Evolutionary conservation across 306 rosid species (phyloP), one percentile per base, ranked within the genome.

Genomic region (Vigna mungo): DNA sequence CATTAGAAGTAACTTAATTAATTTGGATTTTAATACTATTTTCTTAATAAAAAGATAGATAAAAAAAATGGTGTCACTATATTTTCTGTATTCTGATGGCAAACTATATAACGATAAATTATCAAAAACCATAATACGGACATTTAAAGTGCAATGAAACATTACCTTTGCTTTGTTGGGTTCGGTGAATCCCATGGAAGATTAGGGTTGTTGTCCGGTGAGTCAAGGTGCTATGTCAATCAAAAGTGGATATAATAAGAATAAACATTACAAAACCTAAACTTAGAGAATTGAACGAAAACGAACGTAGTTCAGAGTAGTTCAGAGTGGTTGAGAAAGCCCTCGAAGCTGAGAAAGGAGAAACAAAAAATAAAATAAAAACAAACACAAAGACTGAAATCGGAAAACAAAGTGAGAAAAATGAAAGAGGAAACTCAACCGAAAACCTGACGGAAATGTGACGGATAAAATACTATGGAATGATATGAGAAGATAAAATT

Each of bases 281-380:
- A 61, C 11, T 0, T 15, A 8, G 4, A 65, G 61, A 68, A 12
- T 5, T 44, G 56, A 15, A 56, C 53, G 3, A 44, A 0, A 39
- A 13, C 0, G 56, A 61, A 85, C 99, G 87, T 80, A 95, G n/a
- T n/a, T n/a, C n/a, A n/a, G n/a, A 97, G 68, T 90, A 92, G 78
- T 95, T 95, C 9, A 95, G 92, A 72, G 97, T 97, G 47, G 97
- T 95, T 48, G 97, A 95, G 77, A 95, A 88, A 73, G 86, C 85
- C 83, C 96, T 92, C 43, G 84, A 73, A 71, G 90, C 96, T 95
- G 86, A 39, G 25, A 77, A 55, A 12, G 63, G 47, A 56, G 27
- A 30, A 44, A 17, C 7, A 49, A 17, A 9, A 73, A 84, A 54
- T 8, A 8, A 52, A 76, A 55, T 20, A 4, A 7, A 41, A 18